Percentiles rank a stretch among this genome's conserved stretches.
Evolutionary conservation across 495 filamentous ascomycete species (phyloP).

Genomic region (Xylaria nigripes): DNA sequence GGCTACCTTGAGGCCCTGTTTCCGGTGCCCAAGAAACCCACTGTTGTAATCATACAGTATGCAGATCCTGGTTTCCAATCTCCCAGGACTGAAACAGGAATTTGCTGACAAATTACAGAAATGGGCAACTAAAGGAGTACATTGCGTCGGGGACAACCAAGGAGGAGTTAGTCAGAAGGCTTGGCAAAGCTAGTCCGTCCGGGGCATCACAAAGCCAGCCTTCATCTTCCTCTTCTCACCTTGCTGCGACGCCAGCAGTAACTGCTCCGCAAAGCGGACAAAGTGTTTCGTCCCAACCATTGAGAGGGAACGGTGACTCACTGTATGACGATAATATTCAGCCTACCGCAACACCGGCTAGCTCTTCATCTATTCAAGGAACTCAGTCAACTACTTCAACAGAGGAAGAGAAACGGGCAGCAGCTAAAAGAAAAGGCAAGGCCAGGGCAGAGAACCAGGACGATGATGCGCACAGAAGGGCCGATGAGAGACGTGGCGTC

Average conservation of each 20-base stretch:
- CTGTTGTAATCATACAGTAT: slow-evolving; percentile 68
- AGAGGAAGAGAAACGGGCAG: slow-evolving; percentile 27
- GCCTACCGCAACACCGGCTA: background rate
- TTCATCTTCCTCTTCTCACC: background rate
- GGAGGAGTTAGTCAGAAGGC: slow-evolving; percentile 47
- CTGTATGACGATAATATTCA: slow-evolving; percentile 12
- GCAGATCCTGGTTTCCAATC: slow-evolving; percentile 16
- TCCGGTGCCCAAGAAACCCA: slow-evolving; percentile 62
- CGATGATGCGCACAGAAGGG: slow-evolving; percentile 22
- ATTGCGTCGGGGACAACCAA: slow-evolving; percentile 50
- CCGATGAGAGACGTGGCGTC: slow-evolving; percentile 24
- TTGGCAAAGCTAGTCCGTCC: slow-evolving; percentile 32
- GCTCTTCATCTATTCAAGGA: background rate
- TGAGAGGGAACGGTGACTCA: slow-evolving; percentile 11
- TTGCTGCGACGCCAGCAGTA: background rate
- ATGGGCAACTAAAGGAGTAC: slow-evolving; percentile 57
- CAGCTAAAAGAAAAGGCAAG: slow-evolving; percentile 27
- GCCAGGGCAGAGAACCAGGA: slow-evolving; percentile 28
- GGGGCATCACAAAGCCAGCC: slow-evolving; percentile 8
- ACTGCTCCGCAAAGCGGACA: slow-evolving; percentile 6
- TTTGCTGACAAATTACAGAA: slow-evolving; percentile 30
- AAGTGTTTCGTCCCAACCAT: background rate
- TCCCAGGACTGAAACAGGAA: background rate
- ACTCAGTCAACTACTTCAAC: slow-evolving; percentile 3
- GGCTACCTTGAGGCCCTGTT: slow-evolving; percentile 73